Evolutionary conservation across 208 protist species (phyloP), one percentile per base, ranked within the genome.

Genomic region (Crithidia brevicula): DNA sequence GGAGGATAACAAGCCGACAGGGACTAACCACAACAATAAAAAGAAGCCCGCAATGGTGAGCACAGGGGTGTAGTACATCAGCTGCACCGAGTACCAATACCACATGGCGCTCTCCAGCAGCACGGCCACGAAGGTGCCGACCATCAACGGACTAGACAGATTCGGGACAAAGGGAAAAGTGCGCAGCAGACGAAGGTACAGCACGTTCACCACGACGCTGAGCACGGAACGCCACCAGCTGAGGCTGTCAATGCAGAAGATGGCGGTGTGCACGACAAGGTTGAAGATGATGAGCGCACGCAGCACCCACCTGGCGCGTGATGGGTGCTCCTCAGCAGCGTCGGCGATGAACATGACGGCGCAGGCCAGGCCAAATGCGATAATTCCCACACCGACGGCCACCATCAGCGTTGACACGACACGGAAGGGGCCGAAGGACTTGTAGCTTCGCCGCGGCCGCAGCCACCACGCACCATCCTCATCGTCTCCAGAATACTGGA

Each of bases 21-120:
- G 86, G 28, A 86, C 78, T 1, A 88, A 16, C 80, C 83, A 93
- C 43, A 90, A 30, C n/a, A 93, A 67, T 7, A 74, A 11, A n/a
- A 88, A 82, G 63, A 93, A 90, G 40, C 65, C 46, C 7, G 79
- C 42, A 18, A 88, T 59, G 36, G 50, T 51, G 15, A 64, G 23
- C 3, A 52, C 4, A 5, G 64, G 56, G 0, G 71, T 74, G 61
- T 82, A 72, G 33, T 81, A 73, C 57, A 67, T 65, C 6, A 79
- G 63, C 49, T 57, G 53, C n/a, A 76, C 38, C 23, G 74, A 71
- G 7, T 80, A 43, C 58, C 49, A 75, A 52, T 82, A 88, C 82
- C 87, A 93, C 43, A 73, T 49, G 5, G 79, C 31, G 23, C 59
- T 81, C 59, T 93, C 87, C 22, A 86, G 23, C 13, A 85, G 6